Evolutionary conservation across 2,329 filamentous ascomycete genomes (phyloP), one percentile per base, ranked within the genome.

Genomic region (Trichoderma sp.): DNA sequence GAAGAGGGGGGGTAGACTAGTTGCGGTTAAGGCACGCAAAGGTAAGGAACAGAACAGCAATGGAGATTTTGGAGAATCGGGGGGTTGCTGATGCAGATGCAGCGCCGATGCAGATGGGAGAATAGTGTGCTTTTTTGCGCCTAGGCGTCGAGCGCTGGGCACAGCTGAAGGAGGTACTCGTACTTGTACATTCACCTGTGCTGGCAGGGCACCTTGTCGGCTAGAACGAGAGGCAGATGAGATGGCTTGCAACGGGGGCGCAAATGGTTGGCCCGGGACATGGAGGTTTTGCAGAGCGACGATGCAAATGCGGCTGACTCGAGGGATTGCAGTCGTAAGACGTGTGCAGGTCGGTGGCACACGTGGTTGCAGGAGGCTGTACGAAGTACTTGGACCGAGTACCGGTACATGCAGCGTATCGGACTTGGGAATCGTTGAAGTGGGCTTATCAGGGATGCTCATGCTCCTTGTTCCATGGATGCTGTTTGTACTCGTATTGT

Each of bases 291-390:
- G 59, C 13, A 23, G 9, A 17, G 20, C 15, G 36, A 36, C 55
- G 34, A 34, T n/a, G 64, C 64, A 43, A 34, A 58, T 43, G 64
- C 64, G 64, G 64, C 64, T 67, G 50, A 67, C 64, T 67, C 34
- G 50, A 67, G 50, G 50, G 50, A 43, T 43, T 53, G 64, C 15
- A 34, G 64, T 67, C 50, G 64, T 67, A 67, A 67, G 50, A 67
- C 64, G 57, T 39, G 15, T 43, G 59, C 59, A 30, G 61, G 61
- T 9, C 17, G 50, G 64, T 67, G 64, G 64, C 64, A 57, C 64
- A 67, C 64, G 64, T 67, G 50, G 64, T 39, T 28, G 50, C 32
- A 67, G 64, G 50, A 67, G 64, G 47, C 64, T 57, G 64, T 57
- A 57, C 50, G 23, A 23, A 15, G 26, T 58, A 32, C 7, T 32